These are phyloP conservation scores for Chlorella sp. DNA, from an alignment of 139 green algal species.

Conservation along the genomic window DNA sequence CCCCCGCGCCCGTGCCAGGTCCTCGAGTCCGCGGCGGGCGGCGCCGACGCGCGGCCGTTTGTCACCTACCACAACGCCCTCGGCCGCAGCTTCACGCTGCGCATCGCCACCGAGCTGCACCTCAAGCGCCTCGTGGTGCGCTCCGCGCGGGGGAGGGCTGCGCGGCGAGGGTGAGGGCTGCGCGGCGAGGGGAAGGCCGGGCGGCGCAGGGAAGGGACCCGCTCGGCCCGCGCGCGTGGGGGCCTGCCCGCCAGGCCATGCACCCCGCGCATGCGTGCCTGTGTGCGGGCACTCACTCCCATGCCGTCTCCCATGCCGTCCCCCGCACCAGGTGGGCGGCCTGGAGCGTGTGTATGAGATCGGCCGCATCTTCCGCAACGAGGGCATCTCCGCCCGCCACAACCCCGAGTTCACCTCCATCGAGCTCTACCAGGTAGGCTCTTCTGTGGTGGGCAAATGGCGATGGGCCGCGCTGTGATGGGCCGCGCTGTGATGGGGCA, in stretches of 20 bases:
- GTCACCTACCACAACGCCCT: conserved; percentile 96
- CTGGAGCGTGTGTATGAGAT: conserved; percentile 99
- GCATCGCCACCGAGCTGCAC: conserved; percentile 99
- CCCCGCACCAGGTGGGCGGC: conserved; percentile 62
- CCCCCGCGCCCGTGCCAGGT: no score
- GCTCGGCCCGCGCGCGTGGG: no score
- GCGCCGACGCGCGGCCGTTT: conserved; percentile 96
- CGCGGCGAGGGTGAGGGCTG: not conserved
- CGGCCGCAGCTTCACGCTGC: conserved; percentile 80
- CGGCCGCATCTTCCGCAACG: conserved; percentile 97
- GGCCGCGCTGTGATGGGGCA: no score
- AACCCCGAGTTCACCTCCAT: conserved; percentile 99
- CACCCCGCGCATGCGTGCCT: no score
- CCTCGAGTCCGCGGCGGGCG: conserved; percentile 86
- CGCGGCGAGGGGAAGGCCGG: not conserved
- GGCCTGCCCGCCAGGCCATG: no score
- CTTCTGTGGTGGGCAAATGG: no score
- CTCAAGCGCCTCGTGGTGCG: conserved; percentile 89
- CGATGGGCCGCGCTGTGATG: no score
- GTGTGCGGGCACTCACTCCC: no score
- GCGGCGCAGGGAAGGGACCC: no score
- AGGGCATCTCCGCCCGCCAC: conserved; percentile 92
- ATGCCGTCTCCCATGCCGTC: no score
- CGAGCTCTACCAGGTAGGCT: conserved; percentile 91
- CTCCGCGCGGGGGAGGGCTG: conserved; percentile 9